Base-by-base conservation (phyloP, 495 filamentous ascomycete species). In the Hapsidospora chrysogenum region DNA sequence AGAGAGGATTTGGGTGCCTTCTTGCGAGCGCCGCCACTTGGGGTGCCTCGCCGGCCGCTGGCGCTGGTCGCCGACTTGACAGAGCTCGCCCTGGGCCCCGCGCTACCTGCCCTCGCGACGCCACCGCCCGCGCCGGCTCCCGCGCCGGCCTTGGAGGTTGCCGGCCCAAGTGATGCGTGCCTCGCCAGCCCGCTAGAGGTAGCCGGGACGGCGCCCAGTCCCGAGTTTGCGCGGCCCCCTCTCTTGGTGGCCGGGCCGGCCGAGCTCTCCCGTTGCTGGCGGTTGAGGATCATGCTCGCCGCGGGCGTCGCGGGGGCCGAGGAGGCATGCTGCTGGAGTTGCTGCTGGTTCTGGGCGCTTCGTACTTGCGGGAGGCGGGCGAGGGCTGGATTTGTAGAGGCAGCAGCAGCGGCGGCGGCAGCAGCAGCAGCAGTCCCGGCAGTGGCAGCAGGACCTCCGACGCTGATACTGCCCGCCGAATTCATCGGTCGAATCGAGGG, bases 151-250 rank as follows among this genome's bases (percentile, higher is more conserved):
- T 89, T 89, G n/a, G 85, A 85, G 2, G 84, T 93, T 6, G 80
- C 79, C 1, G 82, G 85, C 2, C 84, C 82, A 4, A 86, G 54
- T 2, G 84, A 92, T 0, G 80, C 72, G 51, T 92, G 85, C 0
- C 85, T 74, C 2, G 63, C 72, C 3, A 92, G 67, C 20, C 70
- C 73, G 31, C 82, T 85, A 0, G 81, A 77, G 2, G 77, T 68
- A 1, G 66, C 52, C 0, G 83, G 80, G 2, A 85, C 53, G 9
- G 64, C 70, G 15, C 76, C 71, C 6, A 85, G 50, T 11, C 70
- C 67, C 17, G 64, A 57, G 46, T 74, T 83, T 3, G 80, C 56
- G 4, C 80, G 78, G 9, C 80, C 81, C 1, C 74, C 74, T 49
- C 89, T 79, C 54, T 70, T 78, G 4, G 67, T 62, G 29, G 70